Evolutionary conservation across 2,329 filamentous ascomycete genomes (phyloP), one percentile per base, ranked within the genome.

Genomic region (Domatiomyces globalis): DNA sequence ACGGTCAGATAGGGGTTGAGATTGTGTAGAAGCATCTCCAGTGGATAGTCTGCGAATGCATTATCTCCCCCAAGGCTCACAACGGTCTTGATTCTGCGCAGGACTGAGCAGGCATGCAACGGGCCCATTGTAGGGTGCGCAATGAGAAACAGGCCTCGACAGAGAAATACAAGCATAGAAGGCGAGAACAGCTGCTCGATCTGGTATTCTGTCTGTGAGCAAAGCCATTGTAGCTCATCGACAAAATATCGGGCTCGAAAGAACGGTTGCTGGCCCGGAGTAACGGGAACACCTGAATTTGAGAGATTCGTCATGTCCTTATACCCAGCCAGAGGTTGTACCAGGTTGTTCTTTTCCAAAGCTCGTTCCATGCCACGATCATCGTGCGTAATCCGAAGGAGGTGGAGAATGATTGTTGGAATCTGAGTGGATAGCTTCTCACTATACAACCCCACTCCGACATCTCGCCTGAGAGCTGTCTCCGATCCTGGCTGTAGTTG

Each of bases 21-120:
- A 1, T 85, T 83, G 61, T 88, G 85, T 1, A 98, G 73, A 0
- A 94, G 74, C 85, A 95, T 92, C 65, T 98, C 87, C 12, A 95
- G 66, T 9, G 87, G 85, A 63, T 96, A 96, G 0, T 84, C 85
- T 43, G 79, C 71, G 20, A 84, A 73, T n/a, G 85, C 85, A 48
- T 81, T 74, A 0, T 78, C 65, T 0, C 87, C 88, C 22, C 87
- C 84, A 45, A 96, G 71, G 53, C 81, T 84, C 22, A 96, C 76
- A 15, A 96, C 69, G 7, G 95, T 78, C 33, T 88, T 78, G 46
- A 96, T 76, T 63, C 94, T 95, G 42, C 89, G 82, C 49, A 98
- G 76, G 2, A 95, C 81, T 1, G 87, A 84, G 63, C 87, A 92
- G 39, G 86, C 84, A 65, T 95, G 85, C 4, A 95, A 72, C 18